Evolutionary conservation across 768 basidiomycete species (phyloP).

Genomic region (Clitopilus passeckerianus): DNA sequence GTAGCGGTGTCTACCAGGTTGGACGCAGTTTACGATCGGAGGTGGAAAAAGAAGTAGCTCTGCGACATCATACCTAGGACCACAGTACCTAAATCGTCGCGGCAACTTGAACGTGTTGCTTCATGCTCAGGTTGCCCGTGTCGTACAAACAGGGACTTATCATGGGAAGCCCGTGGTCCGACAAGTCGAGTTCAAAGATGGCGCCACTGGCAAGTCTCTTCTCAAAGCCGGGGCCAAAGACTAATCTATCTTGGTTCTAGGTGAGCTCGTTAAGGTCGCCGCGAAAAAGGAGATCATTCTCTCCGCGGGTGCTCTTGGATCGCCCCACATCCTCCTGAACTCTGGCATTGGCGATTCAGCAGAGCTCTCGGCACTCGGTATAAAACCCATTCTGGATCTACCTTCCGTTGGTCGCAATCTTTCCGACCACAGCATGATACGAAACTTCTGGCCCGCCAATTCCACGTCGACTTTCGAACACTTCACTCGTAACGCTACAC

Average conservation of each 20-base stretch:
- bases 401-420: slow-evolving; percentile 19
- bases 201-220: background rate
- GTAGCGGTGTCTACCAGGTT: slow-evolving; percentile 9
- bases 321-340: slow-evolving; percentile 19
- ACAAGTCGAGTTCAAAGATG: slow-evolving; percentile 8
- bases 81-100: slow-evolving; percentile 1
- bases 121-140: slow-evolving; percentile 9
- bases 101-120: slow-evolving; percentile 17
- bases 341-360: slow-evolving; percentile 20
- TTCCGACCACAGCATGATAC: slow-evolving; percentile 14
- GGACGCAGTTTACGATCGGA: slow-evolving; percentile 17
- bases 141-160: slow-evolving; percentile 10
- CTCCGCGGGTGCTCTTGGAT: slow-evolving; percentile 24
- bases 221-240: background rate
- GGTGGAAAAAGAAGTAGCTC: slow-evolving; percentile 4
- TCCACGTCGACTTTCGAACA: slow-evolving; percentile 3
- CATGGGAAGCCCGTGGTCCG: slow-evolving; percentile 6
- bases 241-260: background rate
- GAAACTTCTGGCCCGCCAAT: slow-evolving; percentile 9
- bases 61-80: slow-evolving; percentile 7
- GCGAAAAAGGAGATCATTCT: slow-evolving; percentile 25
- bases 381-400: slow-evolving; percentile 11
- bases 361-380: slow-evolving; percentile 9
- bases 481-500: background rate
- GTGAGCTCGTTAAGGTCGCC: slow-evolving; percentile 8